Evolutionary conservation across 192 early-diverging fungal genomes (phyloP).

Genomic region (Geranomyces variabilis): DNA sequence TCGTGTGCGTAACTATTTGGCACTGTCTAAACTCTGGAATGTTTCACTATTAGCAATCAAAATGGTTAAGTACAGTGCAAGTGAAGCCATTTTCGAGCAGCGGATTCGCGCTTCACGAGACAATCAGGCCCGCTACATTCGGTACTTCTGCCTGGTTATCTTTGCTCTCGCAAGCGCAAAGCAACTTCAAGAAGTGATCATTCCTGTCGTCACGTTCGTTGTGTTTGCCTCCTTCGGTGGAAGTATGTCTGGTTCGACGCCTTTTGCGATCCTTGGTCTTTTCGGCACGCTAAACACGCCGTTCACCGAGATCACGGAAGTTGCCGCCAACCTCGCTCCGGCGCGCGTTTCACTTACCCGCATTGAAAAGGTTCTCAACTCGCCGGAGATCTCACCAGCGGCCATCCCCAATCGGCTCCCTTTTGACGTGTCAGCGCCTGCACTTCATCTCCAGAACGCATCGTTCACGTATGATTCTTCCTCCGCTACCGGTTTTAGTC

Average conservation of each 20-base stretch:
- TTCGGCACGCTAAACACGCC: constrained; percentile 64
- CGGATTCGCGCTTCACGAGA: constrained; percentile 25
- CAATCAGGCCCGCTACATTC: background rate
- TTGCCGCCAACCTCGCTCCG: constrained; percentile 54
- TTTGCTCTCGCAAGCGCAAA: constrained; percentile 8
- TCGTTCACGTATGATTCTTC: constrained; percentile 31
- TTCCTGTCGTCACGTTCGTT: constrained; percentile 24
- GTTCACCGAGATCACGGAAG: constrained; percentile 57
- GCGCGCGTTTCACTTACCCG: constrained; percentile 3
- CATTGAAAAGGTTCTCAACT: constrained; percentile 3
- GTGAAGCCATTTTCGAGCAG: constrained; percentile 30
- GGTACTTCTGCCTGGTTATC: constrained; percentile 5
- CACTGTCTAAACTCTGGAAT: too few relatives aligned
- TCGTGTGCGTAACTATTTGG: background rate
- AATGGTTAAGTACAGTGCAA: constrained; percentile 36
- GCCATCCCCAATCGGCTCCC: background rate
- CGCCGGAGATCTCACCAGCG: constrained; percentile 40
- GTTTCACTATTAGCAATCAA: constrained; percentile 20
- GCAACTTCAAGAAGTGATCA: constrained; percentile 16
- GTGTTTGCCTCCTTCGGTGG: constrained; percentile 18
- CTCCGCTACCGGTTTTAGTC: constrained; percentile 19
- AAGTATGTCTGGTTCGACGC: background rate
- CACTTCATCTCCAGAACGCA: constrained; percentile 19
- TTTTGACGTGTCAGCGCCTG: background rate
- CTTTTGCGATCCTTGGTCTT: constrained; percentile 48